Conservation (phyloP, 163 green algal genomes). For the Chlorella variabilis region DNA sequence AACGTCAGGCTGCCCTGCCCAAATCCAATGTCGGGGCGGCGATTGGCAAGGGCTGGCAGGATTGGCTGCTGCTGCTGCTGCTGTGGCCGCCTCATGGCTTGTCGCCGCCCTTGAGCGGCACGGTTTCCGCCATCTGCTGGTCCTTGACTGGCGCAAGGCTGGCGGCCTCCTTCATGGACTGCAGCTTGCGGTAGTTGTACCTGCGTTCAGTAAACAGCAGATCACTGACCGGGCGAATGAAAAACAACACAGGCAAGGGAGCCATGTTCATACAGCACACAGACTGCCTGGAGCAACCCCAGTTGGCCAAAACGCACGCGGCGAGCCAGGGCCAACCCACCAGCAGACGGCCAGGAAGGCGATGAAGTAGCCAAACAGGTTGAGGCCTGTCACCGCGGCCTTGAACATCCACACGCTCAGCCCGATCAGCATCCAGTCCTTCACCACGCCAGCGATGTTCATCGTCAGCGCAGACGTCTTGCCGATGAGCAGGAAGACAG, state of each 20-base stretch:
- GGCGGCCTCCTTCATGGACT: constrained; percentile 27
- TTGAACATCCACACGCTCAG: constrained; percentile 68
- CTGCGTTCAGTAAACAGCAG: not conserved
- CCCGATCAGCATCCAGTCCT: constrained; percentile 87
- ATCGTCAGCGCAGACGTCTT: constrained; percentile 85
- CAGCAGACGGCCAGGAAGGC: constrained; percentile 75
- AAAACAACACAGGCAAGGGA: too few relatives aligned
- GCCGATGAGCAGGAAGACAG: constrained; percentile 87
- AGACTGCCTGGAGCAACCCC: too few relatives aligned
- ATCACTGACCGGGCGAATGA: not conserved
- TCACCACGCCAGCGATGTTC: constrained; percentile 88
- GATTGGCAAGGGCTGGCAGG: too few relatives aligned
- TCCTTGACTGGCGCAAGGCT: not conserved
- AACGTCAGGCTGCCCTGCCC: too few relatives aligned
- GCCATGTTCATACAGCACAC: too few relatives aligned
- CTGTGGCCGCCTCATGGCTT: not conserved
- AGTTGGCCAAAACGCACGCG: too few relatives aligned
- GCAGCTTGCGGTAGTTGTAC: constrained; percentile 42
- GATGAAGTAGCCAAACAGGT: constrained; percentile 78
- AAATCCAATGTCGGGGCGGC: too few relatives aligned
- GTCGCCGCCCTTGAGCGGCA: constrained; percentile 17
- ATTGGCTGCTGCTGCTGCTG: too few relatives aligned
- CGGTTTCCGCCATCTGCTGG: constrained; percentile 15
- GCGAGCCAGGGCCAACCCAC: constrained; percentile 47
- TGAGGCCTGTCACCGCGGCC: constrained; percentile 65